Percentiles rank a stretch among this genome's conserved stretches.
Evolutionary conservation across 257 asterid species (phyloP).

Genomic region (Solanum dulcamara): DNA sequence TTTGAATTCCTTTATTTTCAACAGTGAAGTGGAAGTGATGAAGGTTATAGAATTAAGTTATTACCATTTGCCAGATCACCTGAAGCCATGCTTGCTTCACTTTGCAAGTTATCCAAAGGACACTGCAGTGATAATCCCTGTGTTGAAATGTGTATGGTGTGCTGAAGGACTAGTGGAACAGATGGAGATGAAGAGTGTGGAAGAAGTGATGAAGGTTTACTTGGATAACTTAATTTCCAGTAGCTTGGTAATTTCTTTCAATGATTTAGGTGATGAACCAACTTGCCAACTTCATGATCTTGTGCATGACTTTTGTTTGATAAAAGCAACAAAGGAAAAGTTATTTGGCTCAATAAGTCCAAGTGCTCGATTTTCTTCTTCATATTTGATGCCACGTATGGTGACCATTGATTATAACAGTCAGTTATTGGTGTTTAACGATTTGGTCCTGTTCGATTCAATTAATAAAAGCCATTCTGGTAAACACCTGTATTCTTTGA

Average conservation of each 20-base stretch:
- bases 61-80: conserved; percentile 5
- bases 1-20: not conserved
- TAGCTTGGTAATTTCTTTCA: conserved; percentile 6
- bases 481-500: not conserved
- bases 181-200: not conserved
- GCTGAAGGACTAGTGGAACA: conserved; percentile 20
- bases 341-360: not conserved
- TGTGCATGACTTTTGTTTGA: conserved; percentile 7
- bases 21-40: not conserved
- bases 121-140: not conserved
- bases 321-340: conserved; percentile 4
- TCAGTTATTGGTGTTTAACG: not conserved
- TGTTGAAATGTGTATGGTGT: conserved; percentile 5
- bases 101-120: not conserved
- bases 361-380: not conserved
- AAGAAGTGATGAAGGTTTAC: not conserved
- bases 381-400: not conserved
- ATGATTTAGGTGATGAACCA: not conserved
- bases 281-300: conserved; percentile 10
- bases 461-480: not conserved
- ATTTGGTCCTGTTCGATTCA: not conserved
- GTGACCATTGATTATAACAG: not conserved
- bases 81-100: conserved; percentile 21
- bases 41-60: conserved; percentile 13
- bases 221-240: conserved; percentile 8